Percentiles rank a stretch among this genome's conserved stretches.
Conservation (phyloP, 192 early-diverging fungal genomes). For the Coemansia interrupta region DNA sequence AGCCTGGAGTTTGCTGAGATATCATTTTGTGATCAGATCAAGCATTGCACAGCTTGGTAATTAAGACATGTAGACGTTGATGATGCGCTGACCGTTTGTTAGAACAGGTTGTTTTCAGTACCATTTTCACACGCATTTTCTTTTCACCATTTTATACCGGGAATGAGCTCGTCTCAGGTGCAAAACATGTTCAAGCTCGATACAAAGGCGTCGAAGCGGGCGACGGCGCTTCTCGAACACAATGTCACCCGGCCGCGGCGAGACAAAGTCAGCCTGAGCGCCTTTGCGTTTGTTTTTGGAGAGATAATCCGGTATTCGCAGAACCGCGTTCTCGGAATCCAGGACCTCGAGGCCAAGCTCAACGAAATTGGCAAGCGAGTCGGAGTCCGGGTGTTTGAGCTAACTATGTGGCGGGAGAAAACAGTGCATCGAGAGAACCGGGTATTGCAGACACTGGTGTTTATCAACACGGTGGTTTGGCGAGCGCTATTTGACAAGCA, state of each 20-base stretch:
- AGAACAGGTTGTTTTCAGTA: no score
- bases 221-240: constrained; percentile 68
- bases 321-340: constrained; percentile 89
- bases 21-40: no score
- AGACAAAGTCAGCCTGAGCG: constrained; percentile 72
- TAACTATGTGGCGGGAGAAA: constrained; percentile 89
- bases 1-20: not conserved
- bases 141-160: not conserved
- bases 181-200: constrained; percentile 36
- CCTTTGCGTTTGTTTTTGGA: constrained; percentile 88
- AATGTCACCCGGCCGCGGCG: constrained; percentile 68
- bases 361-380: constrained; percentile 93
- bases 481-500: constrained; percentile 91
- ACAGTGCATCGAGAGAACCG: constrained; percentile 82
- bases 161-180: constrained; percentile 16
- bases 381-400: constrained; percentile 81
- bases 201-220: constrained; percentile 40
- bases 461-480: constrained; percentile 94
- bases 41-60: no score
- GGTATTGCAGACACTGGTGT: constrained; percentile 84
- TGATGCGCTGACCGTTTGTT: no score
- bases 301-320: constrained; percentile 98
- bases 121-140: not conserved
- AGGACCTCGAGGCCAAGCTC: constrained; percentile 90
- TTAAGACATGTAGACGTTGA: no score